phyloP scores from a whole-genome alignment of 2,329 filamentous ascomycete genomes.

The Chaetomiaceae sp. region DNA sequence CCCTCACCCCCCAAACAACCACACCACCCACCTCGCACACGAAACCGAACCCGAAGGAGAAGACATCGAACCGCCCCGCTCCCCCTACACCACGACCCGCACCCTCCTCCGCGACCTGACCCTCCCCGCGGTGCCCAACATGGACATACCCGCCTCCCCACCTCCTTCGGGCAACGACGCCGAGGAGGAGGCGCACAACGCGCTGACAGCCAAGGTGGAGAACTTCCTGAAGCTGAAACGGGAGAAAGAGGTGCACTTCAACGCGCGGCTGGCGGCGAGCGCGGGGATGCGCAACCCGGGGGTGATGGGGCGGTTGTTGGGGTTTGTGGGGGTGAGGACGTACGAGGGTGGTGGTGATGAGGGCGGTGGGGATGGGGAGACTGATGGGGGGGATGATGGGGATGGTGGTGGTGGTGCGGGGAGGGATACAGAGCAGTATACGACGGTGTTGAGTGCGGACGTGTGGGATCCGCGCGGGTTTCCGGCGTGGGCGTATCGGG shows the following conservation, averaged over 20 bases:
- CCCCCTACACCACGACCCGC: slow-evolving; percentile 62
- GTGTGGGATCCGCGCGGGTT: slow-evolving; percentile 55
- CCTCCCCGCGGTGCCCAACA: slow-evolving; percentile 63
- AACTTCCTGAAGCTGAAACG: slow-evolving; percentile 69
- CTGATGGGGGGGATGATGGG: slow-evolving; percentile 6
- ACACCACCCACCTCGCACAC: slow-evolving; percentile 15
- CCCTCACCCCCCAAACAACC: background rate
- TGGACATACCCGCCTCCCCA: slow-evolving; percentile 69
- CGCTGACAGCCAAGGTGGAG: slow-evolving; percentile 60
- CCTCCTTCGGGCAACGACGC: slow-evolving; percentile 38
- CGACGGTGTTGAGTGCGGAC: slow-evolving; percentile 50
- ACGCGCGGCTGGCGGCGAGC: slow-evolving; percentile 62
- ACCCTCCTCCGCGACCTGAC: slow-evolving; percentile 65
- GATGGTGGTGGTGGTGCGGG: slow-evolving; percentile 24
- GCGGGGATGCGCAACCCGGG: slow-evolving; percentile 65
- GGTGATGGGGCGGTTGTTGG: slow-evolving; percentile 65
- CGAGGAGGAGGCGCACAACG: too few species aligned
- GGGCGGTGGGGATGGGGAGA: slow-evolving; percentile 7
- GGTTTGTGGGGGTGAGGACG: slow-evolving; percentile 49
- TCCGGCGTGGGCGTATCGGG: slow-evolving; percentile 48
- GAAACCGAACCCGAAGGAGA: too few species aligned
- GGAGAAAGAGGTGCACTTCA: slow-evolving; percentile 70
- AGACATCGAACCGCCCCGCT: slow-evolving; percentile 41
- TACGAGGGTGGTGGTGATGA: slow-evolving; percentile 33
- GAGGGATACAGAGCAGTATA: slow-evolving; percentile 51